phyloP scores from a whole-genome alignment of 2,329 filamentous ascomycete genomes.

The Pseudonectria buxi region DNA sequence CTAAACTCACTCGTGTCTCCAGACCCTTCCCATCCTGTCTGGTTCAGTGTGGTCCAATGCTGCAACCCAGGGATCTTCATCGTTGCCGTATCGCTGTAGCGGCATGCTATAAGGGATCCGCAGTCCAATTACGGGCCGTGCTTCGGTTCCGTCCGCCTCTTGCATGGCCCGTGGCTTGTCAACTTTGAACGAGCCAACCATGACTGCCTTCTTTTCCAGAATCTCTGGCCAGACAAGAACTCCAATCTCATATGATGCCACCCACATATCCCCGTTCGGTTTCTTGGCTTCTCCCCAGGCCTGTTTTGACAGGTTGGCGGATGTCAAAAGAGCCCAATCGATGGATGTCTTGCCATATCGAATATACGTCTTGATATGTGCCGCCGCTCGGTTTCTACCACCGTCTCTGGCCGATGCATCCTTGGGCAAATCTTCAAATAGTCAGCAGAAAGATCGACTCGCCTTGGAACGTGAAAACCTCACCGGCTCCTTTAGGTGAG shows the following conservation, averaged over 20 bases:
- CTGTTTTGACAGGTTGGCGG: constrained; percentile 86
- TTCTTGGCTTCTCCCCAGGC: constrained; percentile 70
- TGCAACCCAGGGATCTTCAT: constrained; percentile 73
- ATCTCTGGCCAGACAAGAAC: constrained; percentile 74
- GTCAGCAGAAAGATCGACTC: not conserved
- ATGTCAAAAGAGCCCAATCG: constrained; percentile 82
- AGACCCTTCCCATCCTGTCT: constrained; percentile 50
- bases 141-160: constrained; percentile 16
- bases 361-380: constrained; percentile 87
- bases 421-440: constrained; percentile 20
- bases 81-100: constrained; percentile 53
- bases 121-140: constrained; percentile 51
- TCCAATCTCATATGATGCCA: constrained; percentile 78
- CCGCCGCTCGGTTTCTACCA: constrained; percentile 63
- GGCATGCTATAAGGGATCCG: constrained; percentile 81
- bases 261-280: constrained; percentile 53
- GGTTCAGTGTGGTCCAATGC: constrained; percentile 50
- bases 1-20: no score
- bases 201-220: constrained; percentile 42
- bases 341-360: constrained; percentile 53
- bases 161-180: constrained; percentile 42
- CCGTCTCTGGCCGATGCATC: constrained; percentile 35
- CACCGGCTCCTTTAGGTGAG: constrained; percentile 28
- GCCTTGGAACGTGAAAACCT: constrained; percentile 2
- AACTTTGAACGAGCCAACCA: constrained; percentile 62